These are phyloP conservation scores for Globisporangium middletonii DNA, from an alignment of 352 stramenopile genomes.

Conservation along the genomic window DNA sequence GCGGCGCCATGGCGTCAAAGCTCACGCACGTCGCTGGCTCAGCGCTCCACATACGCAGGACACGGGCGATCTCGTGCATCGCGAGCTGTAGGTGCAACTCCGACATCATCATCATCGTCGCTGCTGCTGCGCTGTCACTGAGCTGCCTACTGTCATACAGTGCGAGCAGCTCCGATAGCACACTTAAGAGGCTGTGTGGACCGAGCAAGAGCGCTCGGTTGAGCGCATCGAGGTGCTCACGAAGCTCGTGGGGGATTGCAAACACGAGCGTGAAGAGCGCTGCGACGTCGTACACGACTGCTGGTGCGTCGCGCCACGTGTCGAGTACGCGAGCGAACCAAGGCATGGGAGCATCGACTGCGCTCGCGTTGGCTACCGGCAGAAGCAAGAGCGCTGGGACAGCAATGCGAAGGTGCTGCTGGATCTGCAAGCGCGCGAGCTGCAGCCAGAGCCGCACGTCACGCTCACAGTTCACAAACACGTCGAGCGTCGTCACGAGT, in stretches of 20 bases:
- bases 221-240: constrained; percentile 1
- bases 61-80: constrained; percentile 1
- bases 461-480: constrained; percentile 2
- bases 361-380: too few species aligned
- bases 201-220: constrained; percentile 1
- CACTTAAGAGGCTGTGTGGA: neutral
- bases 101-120: neutral
- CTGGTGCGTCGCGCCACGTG: constrained; percentile 3
- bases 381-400: constrained; percentile 10
- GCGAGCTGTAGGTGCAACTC: neutral
- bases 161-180: constrained; percentile 3
- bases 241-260: constrained; percentile 11
- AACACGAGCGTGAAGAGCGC: constrained; percentile 17
- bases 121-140: neutral
- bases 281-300: constrained; percentile 14
- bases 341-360: neutral
- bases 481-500: neutral
- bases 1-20: neutral
- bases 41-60: constrained; percentile 9
- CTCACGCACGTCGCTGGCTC: neutral
- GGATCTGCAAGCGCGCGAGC: constrained; percentile 11
- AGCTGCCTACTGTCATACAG: neutral
- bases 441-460: constrained; percentile 11
- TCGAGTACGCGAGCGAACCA: constrained; percentile 15
- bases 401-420: constrained; percentile 1